These are phyloP conservation scores for Paxillus rubicundulus DNA, from an alignment of 768 basidiomycete genomes.

Conservation along the genomic window DNA sequence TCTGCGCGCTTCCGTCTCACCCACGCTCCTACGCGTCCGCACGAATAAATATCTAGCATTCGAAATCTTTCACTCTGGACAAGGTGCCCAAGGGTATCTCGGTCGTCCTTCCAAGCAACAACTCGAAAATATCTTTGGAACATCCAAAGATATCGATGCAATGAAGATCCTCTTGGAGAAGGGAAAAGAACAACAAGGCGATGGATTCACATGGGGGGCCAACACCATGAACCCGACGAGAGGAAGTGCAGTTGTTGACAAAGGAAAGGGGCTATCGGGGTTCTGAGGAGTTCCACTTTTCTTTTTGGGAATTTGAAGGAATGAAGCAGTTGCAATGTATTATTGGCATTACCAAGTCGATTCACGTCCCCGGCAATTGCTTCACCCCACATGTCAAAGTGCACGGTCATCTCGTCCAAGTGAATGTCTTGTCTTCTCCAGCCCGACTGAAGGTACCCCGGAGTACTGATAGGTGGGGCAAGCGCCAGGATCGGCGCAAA, in stretches of 20 bases:
- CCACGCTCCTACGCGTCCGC: too few species aligned
- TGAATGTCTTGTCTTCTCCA: background rate
- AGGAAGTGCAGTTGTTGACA: slow-evolving; percentile 39
- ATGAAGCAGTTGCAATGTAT: slow-evolving; percentile 12
- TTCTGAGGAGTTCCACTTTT: slow-evolving; percentile 27
- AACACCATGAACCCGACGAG: slow-evolving; percentile 21
- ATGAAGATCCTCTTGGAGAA: slow-evolving; percentile 56
- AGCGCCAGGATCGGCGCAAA: too few species aligned
- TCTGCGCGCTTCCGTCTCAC: background rate
- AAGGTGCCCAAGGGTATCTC: slow-evolving; percentile 77
- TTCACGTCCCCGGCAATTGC: background rate
- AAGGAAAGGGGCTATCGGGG: slow-evolving; percentile 38
- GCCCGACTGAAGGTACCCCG: background rate
- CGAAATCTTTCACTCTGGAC: slow-evolving; percentile 63
- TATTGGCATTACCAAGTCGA: slow-evolving; percentile 8
- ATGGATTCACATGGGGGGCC: slow-evolving; percentile 37
- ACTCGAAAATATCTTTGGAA: slow-evolving; percentile 70
- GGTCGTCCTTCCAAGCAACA: slow-evolving; percentile 79
- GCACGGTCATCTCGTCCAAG: too few species aligned
- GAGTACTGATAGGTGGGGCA: too few species aligned
- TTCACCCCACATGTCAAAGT: too few species aligned
- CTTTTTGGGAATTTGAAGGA: background rate
- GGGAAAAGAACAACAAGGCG: slow-evolving; percentile 57
- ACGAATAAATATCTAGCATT: slow-evolving; percentile 48
- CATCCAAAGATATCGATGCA: slow-evolving; percentile 63